phyloP scores from a whole-genome alignment of 2,329 filamentous ascomycete genomes.

The Alternaria sp. region DNA sequence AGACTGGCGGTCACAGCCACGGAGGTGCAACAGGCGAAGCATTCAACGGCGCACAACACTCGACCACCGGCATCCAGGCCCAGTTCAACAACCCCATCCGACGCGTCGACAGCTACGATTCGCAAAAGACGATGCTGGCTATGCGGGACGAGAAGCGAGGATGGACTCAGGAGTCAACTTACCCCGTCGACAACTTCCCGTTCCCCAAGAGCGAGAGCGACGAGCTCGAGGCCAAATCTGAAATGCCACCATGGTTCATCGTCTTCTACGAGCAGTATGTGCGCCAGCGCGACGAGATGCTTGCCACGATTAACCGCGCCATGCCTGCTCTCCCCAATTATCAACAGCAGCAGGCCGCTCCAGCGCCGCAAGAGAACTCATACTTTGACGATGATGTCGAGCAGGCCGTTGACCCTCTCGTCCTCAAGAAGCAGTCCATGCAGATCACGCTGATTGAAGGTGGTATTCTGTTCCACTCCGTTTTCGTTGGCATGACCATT shows the following conservation, averaged over 20 bases:
- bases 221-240: constrained; percentile 45
- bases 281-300: constrained; percentile 67
- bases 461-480: constrained; percentile 70
- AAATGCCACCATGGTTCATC: constrained; percentile 70
- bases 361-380: constrained; percentile 37
- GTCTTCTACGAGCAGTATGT: constrained; percentile 71
- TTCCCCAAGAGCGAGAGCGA: constrained; percentile 40
- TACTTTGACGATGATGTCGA: constrained; percentile 51
- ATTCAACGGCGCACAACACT: constrained; percentile 32
- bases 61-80: constrained; percentile 36
- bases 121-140: constrained; percentile 46
- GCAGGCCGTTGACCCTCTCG: constrained; percentile 48
- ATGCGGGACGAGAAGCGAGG: constrained; percentile 45
- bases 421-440: constrained; percentile 51
- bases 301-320: constrained; percentile 61
- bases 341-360: constrained; percentile 34
- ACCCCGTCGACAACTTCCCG: constrained; percentile 40
- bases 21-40: constrained; percentile 63
- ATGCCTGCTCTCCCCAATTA: constrained; percentile 46
- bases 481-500: constrained; percentile 70
- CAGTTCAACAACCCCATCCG: constrained; percentile 44
- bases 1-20: constrained; percentile 67
- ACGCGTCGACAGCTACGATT: constrained; percentile 47
- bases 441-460: constrained; percentile 62
- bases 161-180: constrained; percentile 43